Base-by-base conservation (phyloP, 768 basidiomycete genomes). In the Atractiella rhizophila region DNA sequence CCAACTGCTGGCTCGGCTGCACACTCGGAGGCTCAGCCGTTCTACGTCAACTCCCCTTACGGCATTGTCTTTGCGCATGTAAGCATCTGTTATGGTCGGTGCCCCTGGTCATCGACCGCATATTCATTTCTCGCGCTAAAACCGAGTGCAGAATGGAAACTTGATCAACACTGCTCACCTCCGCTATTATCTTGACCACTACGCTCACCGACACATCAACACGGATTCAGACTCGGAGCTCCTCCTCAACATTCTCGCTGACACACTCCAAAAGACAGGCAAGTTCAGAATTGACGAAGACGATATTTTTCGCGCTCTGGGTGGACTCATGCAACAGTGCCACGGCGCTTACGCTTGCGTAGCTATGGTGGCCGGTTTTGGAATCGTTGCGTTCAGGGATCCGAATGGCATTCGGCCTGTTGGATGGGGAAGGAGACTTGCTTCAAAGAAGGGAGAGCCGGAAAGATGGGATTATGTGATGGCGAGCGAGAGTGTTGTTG, bases 21-120 rank as follows among this genome's bases (percentile, higher is more conserved):
- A 43, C 79, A 91, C 50, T 76, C 88, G 10, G 91, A 98, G 58
- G 86, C 91, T 7, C 91, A 98, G 56, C 91, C 91, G 1, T 98
- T 98, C 67, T 98, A 98, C 57, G 91, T 98, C 52, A 98, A 98
- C 63, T 88, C 85, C n/a, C 91, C 91, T 3, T 98, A 96, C 58
- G 91, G 91, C 38, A 88, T 98, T 55, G 82, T 86, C 47, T 77
- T 98, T 56, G 91, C 81, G 16, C 88, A 98, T 66, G 88, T 86
- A 58, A 48, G 75, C 64, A 21, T 34, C 34, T 20, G 28, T 21
- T 28, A 20, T 19, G 21, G n/a, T 15, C 24, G 11, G 16, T 21
- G 16, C 13, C n/a, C 16, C 12, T 11, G 28, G 19, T 28, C 28
- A 23, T 5, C 18, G n/a, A 9, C 28, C 29, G 25, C 28, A 25